Evolutionary conservation across 176 grass and related monocot species (phyloP).

Genomic region (Triticum timopheevii): DNA sequence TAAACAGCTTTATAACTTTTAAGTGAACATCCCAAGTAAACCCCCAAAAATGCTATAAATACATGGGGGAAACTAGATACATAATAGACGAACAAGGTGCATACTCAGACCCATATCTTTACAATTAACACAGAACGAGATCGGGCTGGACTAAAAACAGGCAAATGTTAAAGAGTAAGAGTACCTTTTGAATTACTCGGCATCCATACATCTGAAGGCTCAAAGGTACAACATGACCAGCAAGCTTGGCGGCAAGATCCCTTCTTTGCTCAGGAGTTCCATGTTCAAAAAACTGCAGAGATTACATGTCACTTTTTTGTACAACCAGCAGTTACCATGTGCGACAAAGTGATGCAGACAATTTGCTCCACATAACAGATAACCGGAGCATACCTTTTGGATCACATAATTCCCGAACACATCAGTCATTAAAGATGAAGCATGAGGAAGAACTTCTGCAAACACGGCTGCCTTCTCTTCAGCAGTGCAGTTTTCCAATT

Average conservation of each 20-base stretch:
- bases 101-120: not conserved
- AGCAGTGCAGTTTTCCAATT: constrained; percentile 80
- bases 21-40: not conserved
- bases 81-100: not conserved
- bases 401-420: constrained; percentile 99
- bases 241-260: constrained; percentile 87
- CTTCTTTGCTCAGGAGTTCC: constrained; percentile 84
- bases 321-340: not conserved
- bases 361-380: not conserved
- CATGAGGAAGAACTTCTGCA: constrained; percentile 82
- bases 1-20: not conserved
- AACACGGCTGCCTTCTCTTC: constrained; percentile 94
- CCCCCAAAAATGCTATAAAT: constrained; percentile 1
- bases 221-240: constrained; percentile 78
- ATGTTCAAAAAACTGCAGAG: constrained; percentile 92
- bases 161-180: not conserved
- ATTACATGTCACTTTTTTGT: constrained; percentile 21
- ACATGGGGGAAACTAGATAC: constrained; percentile 4
- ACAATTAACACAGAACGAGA: constrained; percentile 2
- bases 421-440: constrained; percentile 86
- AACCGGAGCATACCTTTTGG: constrained; percentile 72
- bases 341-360: not conserved
- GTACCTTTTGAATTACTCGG: constrained; percentile 97
- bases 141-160: not conserved
- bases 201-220: constrained; percentile 99